Percentiles rank a stretch among this genome's conserved stretches.
Conservation (phyloP, 208 protist species). For the Acanthamoeba divionensis region DNA sequence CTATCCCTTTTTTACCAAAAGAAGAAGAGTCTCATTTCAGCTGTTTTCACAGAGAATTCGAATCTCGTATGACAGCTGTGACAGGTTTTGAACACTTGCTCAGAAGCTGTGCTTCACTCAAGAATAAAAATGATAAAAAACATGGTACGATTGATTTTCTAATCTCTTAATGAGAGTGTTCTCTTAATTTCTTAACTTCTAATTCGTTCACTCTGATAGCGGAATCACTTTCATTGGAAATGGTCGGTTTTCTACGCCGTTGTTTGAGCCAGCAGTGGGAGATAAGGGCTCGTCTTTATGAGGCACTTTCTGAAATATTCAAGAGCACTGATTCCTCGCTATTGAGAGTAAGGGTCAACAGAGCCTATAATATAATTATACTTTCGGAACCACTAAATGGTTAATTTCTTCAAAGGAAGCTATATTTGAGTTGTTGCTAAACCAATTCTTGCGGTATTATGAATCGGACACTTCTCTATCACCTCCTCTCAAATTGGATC, state of each 20-base stretch:
- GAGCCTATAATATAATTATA: background rate
- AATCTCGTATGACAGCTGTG: slow-evolving; percentile 34
- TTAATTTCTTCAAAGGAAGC: background rate
- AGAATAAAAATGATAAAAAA: background rate
- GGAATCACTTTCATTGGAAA: slow-evolving; percentile 6
- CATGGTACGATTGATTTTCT: background rate
- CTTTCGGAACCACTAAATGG: background rate
- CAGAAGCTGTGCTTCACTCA: background rate
- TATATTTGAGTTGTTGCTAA: slow-evolving; percentile 1
- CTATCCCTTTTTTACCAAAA: background rate
- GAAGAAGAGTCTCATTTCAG: background rate
- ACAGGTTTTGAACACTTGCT: slow-evolving; percentile 12
- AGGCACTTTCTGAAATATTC: slow-evolving; percentile 15
- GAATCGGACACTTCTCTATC: background rate
- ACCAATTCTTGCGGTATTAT: background rate
- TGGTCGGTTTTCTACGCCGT: background rate
- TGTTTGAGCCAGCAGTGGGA: slow-evolving; percentile 47
- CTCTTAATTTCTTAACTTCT: background rate
- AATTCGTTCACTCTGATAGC: background rate
- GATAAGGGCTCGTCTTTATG: slow-evolving; percentile 18
- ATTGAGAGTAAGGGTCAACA: no score
- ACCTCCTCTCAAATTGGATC: background rate
- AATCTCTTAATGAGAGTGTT: background rate
- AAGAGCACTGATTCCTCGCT: background rate
- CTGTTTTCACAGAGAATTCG: background rate